Conservation (phyloP, 495 filamentous ascomycete genomes). For the Tetracladium marchalianum region DNA sequence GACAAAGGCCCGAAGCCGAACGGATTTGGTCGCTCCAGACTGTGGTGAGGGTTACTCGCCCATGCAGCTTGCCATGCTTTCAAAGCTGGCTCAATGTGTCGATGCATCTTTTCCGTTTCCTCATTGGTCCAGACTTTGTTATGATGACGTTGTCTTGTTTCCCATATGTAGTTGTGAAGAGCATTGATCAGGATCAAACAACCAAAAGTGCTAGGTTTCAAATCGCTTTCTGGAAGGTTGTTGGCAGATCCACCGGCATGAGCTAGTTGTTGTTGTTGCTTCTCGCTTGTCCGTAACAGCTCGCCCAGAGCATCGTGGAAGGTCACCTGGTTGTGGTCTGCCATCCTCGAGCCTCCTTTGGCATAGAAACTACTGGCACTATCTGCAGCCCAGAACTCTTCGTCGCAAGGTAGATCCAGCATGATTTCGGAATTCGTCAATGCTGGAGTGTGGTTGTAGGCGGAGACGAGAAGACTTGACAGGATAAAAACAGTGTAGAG, state of each 20-base stretch:
- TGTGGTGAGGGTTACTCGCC: conserved; percentile 80
- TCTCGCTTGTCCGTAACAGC: conserved; percentile 71
- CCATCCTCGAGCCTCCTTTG: conserved; percentile 57
- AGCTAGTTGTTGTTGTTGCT: conserved; percentile 46
- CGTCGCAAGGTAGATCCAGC: conserved; percentile 86
- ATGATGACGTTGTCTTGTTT: conserved; percentile 84
- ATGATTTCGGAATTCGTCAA: conserved; percentile 92
- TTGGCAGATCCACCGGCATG: conserved; percentile 35
- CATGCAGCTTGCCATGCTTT: conserved; percentile 94
- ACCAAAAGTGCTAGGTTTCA: conserved; percentile 87
- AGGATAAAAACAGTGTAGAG: conserved; percentile 85
- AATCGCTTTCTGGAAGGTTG: conserved; percentile 47
- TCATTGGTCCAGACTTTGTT: conserved; percentile 83
- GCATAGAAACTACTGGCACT: conserved; percentile 67
- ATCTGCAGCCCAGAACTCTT: conserved; percentile 83
- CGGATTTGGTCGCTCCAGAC: conserved; percentile 73
- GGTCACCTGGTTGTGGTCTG: conserved; percentile 55
- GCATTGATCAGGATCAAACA: conserved; percentile 92
- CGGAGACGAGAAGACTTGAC: conserved; percentile 82
- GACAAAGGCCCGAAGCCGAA: conserved; percentile 82
- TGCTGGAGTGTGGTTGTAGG: conserved; percentile 84
- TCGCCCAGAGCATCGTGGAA: conserved; percentile 71
- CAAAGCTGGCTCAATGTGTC: conserved; percentile 89
- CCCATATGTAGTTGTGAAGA: conserved; percentile 97
- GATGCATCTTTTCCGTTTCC: conserved; percentile 93